Base-by-base conservation (phyloP, 1,139 yeast species). In the Geotrichum cucujoidarum region DNA sequence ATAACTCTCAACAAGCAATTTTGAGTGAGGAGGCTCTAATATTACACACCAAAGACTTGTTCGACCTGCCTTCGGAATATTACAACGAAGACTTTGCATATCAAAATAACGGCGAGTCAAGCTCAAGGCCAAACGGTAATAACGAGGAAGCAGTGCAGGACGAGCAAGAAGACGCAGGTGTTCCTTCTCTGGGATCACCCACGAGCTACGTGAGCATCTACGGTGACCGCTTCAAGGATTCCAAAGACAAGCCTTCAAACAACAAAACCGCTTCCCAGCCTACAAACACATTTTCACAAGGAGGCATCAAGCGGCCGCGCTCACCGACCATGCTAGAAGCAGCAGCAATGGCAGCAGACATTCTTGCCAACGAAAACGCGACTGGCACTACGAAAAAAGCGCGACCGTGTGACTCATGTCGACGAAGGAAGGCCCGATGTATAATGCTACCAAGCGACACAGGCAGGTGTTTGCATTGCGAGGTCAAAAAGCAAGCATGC, bases 381-480 rank as follows among this genome's bases (percentile, higher is more conserved):
- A 17, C 25, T 3, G 35, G 35, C 17, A 40, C 41, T 7, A 16
- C 42, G 2, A 47, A 43, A 29, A 49, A 49, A 22, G 40, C 39
- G 2, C 49, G 65, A 4, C 65, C 65, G 2, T 61, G 65, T 45
- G 65, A 61, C 43, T 53, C 57, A 6, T 61, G 65, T 32, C 56
- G 71, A 1, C 53, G 61, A 27, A 58, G 70, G 27, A 67, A 67
- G 50, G 64, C 68, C 13, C 57, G 69, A 8, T 67, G 71, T 49
- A 65, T 65, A 33, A 61, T 66, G 45, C 56, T 65, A 16, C 65
- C 64, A 36, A 63, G 61, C 35, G 62, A 63, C 14, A 57, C 60
- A 4, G 56, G 59, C 17, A 20, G 50, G 7, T 68, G 72, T 49
- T 59, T 65, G 41, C 57, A 66, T 16, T 68, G 72, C 53, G 63